A percentile compares a stretch with the other conserved stretches of the same genome.
These are phyloP conservation scores for Mytilinidion resinicola DNA, from an alignment of 495 filamentous ascomycete species.

Conservation along the genomic window DNA sequence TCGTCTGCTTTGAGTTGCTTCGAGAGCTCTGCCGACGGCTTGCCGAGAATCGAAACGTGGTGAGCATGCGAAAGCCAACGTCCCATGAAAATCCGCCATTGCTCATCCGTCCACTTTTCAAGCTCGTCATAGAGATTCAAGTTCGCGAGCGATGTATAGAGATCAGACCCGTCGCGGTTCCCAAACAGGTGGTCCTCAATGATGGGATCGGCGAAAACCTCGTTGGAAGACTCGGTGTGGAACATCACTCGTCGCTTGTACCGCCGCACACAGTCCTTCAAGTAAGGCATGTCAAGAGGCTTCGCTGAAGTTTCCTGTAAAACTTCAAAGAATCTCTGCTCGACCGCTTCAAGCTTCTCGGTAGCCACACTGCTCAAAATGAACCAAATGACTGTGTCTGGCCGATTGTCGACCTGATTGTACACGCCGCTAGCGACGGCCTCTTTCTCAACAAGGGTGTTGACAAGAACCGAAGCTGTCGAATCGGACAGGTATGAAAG, in stretches of 20 bases:
- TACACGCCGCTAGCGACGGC: slow-evolving; percentile 78
- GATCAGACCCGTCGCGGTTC: slow-evolving; percentile 71
- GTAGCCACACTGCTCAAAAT: slow-evolving; percentile 79
- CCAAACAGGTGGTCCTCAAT: slow-evolving; percentile 92
- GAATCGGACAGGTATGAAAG: slow-evolving; percentile 85
- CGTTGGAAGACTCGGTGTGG: slow-evolving; percentile 65
- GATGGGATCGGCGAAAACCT: slow-evolving; percentile 70
- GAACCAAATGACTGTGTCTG: slow-evolving; percentile 77
- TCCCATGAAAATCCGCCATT: slow-evolving; percentile 77
- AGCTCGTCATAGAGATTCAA: slow-evolving; percentile 70
- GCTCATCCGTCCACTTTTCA: slow-evolving; percentile 68
- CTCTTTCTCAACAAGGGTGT: slow-evolving; percentile 87
- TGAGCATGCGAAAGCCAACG: slow-evolving; percentile 81
- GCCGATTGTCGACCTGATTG: slow-evolving; percentile 67
- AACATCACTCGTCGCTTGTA: slow-evolving; percentile 73
- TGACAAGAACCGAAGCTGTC: slow-evolving; percentile 85
- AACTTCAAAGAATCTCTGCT: slow-evolving; percentile 77
- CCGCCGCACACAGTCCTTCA: slow-evolving; percentile 75
- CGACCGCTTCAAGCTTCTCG: slow-evolving; percentile 72
- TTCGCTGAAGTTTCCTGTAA: slow-evolving; percentile 72
- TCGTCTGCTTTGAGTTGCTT: slow-evolving; percentile 66
- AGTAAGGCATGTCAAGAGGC: slow-evolving; percentile 79
- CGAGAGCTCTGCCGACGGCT: slow-evolving; percentile 54
- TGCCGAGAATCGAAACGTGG: slow-evolving; percentile 78
- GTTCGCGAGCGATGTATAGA: slow-evolving; percentile 56